These are phyloP conservation scores for Irpex sp. DNA, from an alignment of 1,284 basidiomycete genomes.

Conservation along the genomic window DNA sequence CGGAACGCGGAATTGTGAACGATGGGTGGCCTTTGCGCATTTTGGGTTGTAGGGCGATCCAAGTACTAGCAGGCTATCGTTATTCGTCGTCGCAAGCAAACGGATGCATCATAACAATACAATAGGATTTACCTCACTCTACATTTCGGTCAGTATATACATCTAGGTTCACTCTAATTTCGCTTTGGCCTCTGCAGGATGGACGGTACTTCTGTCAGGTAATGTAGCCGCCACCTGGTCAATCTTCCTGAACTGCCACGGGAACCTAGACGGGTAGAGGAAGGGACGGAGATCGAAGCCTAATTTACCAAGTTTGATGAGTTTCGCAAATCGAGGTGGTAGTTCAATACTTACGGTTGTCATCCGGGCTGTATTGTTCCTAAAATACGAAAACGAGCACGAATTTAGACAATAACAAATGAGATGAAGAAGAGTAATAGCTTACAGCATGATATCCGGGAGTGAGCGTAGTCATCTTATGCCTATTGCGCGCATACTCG, in stretches of 20 bases:
- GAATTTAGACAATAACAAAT: too few species aligned
- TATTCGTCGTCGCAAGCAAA: too few species aligned
- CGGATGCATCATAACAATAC: too few species aligned
- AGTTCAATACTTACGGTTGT: conserved; percentile 67
- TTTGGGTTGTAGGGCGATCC: too few species aligned
- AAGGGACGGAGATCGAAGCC: conserved; percentile 96
- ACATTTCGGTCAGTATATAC: too few species aligned
- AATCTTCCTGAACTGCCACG: conserved; percentile 95
- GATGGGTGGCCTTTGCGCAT: too few species aligned
- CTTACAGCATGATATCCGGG: conserved; percentile 93
- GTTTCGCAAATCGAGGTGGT: background rate
- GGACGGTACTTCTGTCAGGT: conserved; percentile 57
- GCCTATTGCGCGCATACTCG: conserved; percentile 92
- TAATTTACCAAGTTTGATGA: conserved; percentile 25
- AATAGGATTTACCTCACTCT: too few species aligned
- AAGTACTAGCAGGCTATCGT: too few species aligned
- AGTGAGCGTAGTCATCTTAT: conserved; percentile 99
- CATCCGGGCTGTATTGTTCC: conserved; percentile 96
- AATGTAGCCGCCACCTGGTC: conserved; percentile 74
- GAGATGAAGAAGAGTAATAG: conserved; percentile 5
- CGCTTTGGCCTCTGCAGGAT: conserved; percentile 16
- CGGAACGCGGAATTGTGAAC: too few species aligned
- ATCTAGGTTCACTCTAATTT: conserved; percentile 4
- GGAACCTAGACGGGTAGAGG: conserved; percentile 90
- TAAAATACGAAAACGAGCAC: conserved; percentile 21